phyloP scores from a whole-genome alignment of 2,329 filamentous ascomycete genomes.

The Claviceps sorghi region DNA sequence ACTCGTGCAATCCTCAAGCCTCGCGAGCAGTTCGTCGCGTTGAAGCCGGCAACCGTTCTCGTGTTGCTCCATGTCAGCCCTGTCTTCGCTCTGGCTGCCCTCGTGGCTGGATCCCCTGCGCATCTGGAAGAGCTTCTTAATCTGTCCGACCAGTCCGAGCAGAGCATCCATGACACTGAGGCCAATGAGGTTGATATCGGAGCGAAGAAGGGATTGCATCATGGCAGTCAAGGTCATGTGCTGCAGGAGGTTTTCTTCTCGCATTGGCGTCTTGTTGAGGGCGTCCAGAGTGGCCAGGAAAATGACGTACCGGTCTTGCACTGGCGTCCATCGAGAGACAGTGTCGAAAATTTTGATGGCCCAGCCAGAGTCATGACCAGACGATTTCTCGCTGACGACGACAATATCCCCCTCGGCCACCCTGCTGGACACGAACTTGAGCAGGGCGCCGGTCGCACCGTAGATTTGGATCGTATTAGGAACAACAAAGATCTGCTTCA shows the following conservation, averaged over 20 bases:
- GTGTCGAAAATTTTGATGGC: slow-evolving; percentile 68
- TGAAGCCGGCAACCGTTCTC: slow-evolving; percentile 26
- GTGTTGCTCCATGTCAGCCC: slow-evolving; percentile 16
- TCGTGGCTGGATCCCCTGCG: slow-evolving; percentile 23
- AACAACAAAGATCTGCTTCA: slow-evolving; percentile 72
- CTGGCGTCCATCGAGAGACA: slow-evolving; percentile 74
- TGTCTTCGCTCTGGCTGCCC: slow-evolving; percentile 19
- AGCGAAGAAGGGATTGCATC: slow-evolving; percentile 69
- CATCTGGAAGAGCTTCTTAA: slow-evolving; percentile 61
- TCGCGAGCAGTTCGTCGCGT: slow-evolving; percentile 49
- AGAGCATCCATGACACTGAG: slow-evolving; percentile 93
- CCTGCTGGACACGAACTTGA: slow-evolving; percentile 58
- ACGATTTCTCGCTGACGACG: slow-evolving; percentile 32
- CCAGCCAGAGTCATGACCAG: slow-evolving; percentile 49
- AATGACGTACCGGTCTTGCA: slow-evolving; percentile 88
- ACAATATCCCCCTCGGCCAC: slow-evolving; percentile 36
- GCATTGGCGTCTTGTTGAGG: slow-evolving; percentile 51
- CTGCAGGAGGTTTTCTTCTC: slow-evolving; percentile 55
- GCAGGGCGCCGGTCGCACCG: slow-evolving; percentile 54
- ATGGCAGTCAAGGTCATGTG: slow-evolving; percentile 65
- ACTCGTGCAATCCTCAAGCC: slow-evolving; percentile 73
- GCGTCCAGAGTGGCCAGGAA: slow-evolving; percentile 69
- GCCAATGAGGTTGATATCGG: slow-evolving; percentile 85
- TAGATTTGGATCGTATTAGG: slow-evolving; percentile 75
- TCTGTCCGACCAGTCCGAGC: slow-evolving; percentile 69